Percentiles rank a stretch among this genome's conserved stretches.
These are phyloP conservation scores for Symbiotaphrina buchneri DNA, from an alignment of 495 filamentous ascomycete genomes.

Conservation along the genomic window DNA sequence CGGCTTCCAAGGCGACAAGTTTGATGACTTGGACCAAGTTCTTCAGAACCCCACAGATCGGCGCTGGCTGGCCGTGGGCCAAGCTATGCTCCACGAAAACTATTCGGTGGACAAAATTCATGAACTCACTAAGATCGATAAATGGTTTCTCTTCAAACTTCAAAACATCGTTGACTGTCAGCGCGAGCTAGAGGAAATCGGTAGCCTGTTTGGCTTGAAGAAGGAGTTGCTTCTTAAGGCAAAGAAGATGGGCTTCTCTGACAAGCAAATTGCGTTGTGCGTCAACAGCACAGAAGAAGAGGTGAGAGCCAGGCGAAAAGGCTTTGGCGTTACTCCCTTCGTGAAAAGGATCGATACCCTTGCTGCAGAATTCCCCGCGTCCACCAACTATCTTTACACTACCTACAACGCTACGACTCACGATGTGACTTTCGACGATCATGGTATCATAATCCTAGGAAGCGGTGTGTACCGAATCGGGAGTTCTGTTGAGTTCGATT, in stretches of 20 bases:
- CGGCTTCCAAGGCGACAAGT: slow-evolving; percentile 88
- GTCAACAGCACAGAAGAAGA: slow-evolving; percentile 73
- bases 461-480: slow-evolving; percentile 94
- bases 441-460: slow-evolving; percentile 73
- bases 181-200: slow-evolving; percentile 67
- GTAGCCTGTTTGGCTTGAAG: slow-evolving; percentile 66
- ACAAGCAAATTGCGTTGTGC: slow-evolving; percentile 79
- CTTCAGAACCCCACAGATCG: slow-evolving; percentile 84
- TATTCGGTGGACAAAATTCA: slow-evolving; percentile 82
- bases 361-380: slow-evolving; percentile 91
- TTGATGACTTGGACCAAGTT: slow-evolving; percentile 77
- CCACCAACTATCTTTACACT: slow-evolving; percentile 94
- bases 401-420: slow-evolving; percentile 95
- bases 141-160: slow-evolving; percentile 95
- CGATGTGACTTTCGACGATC: slow-evolving; percentile 88
- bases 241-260: slow-evolving; percentile 95
- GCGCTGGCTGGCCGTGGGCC: slow-evolving; percentile 89
- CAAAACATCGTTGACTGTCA: slow-evolving; percentile 86
- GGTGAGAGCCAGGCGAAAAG: slow-evolving; percentile 63
- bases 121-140: slow-evolving; percentile 87
- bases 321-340: slow-evolving; percentile 69
- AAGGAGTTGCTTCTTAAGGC: slow-evolving; percentile 71
- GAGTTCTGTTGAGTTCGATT: slow-evolving; percentile 95
- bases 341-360: slow-evolving; percentile 98
- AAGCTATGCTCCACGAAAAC: slow-evolving; percentile 91